Evolutionary conservation across 1,284 basidiomycete genomes (phyloP).

Genomic region (Cutaneotrichosporon spelunceum): DNA sequence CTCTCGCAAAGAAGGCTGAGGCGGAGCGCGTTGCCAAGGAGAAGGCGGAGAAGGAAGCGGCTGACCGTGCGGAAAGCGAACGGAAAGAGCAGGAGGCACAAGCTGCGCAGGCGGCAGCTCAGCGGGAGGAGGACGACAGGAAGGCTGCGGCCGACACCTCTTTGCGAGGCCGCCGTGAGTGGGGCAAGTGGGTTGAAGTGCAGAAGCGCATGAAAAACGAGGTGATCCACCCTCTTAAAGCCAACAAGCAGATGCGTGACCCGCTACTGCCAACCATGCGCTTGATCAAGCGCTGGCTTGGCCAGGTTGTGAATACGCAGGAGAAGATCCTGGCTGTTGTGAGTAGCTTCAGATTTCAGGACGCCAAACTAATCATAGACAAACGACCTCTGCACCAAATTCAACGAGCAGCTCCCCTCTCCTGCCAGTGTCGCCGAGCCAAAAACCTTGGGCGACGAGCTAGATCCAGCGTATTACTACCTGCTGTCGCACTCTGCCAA

Average conservation of each 20-base stretch:
- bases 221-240: conserved; percentile 68
- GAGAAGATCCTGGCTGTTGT: conserved; percentile 65
- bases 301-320: conserved; percentile 81
- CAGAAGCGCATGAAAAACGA: conserved; percentile 69
- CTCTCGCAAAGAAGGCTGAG: conserved; percentile 28
- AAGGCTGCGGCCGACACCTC: conserved; percentile 18
- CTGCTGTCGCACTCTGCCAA: conserved; percentile 84
- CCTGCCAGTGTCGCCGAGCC: conserved; percentile 51
- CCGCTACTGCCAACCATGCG: conserved; percentile 63
- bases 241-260: conserved; percentile 56
- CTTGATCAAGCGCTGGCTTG: conserved; percentile 83
- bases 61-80: conserved; percentile 21
- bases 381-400: conserved; percentile 61
- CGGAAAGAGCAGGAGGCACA: conserved; percentile 19
- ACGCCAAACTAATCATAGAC: conserved; percentile 55
- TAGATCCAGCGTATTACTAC: conserved; percentile 60
- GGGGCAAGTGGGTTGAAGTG: conserved; percentile 61
- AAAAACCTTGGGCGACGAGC: conserved; percentile 41
- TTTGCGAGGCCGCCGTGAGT: conserved; percentile 60
- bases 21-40: conserved; percentile 28
- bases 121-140: conserved; percentile 17
- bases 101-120: conserved; percentile 12
- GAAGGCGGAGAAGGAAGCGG: conserved; percentile 23
- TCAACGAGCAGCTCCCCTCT: conserved; percentile 49
- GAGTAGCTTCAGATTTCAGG: conserved; percentile 15